phyloP scores from a whole-genome alignment of 2,329 filamentous ascomycete genomes.

The Colletotrichum spaethianum region DNA sequence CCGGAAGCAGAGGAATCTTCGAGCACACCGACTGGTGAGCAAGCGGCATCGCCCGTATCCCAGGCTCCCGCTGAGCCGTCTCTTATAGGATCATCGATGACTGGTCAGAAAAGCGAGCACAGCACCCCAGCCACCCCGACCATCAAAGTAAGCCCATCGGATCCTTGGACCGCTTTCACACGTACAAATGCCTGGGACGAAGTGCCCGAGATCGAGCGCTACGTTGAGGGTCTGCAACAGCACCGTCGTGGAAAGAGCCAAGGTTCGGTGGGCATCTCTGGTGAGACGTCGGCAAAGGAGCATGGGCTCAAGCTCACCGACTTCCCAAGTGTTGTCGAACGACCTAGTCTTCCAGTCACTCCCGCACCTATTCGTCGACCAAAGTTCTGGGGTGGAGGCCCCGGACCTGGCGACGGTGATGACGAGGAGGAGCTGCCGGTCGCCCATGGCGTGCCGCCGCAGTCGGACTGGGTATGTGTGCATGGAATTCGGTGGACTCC shows the following conservation, averaged over 20 bases:
- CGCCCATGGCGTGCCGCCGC: constrained; percentile 87
- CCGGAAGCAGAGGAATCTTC: constrained; percentile 47
- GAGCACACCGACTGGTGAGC: constrained; percentile 46
- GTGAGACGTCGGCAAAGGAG: constrained; percentile 47
- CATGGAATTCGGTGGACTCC: constrained; percentile 65
- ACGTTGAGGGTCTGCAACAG: constrained; percentile 83
- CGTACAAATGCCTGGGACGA: constrained; percentile 94
- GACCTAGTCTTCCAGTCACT: constrained; percentile 91
- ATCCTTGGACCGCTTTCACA: constrained; percentile 82
- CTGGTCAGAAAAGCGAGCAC: constrained; percentile 56
- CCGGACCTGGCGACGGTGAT: constrained; percentile 61
- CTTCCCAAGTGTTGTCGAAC: constrained; percentile 86
- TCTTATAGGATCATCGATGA: constrained; percentile 51
- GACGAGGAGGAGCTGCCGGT: constrained; percentile 75
- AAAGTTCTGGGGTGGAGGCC: constrained; percentile 74
- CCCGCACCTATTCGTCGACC: constrained; percentile 83
- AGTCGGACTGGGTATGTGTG: constrained; percentile 95
- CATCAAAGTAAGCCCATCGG: constrained; percentile 61
- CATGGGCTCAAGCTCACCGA: constrained; percentile 81
- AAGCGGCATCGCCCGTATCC: constrained; percentile 38
- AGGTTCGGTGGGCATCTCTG: constrained; percentile 42
- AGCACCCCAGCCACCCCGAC: constrained; percentile 65
- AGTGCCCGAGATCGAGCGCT: constrained; percentile 87
- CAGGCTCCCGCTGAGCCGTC: constrained; percentile 51
- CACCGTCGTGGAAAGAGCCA: constrained; percentile 59